A percentile compares a stretch with the other conserved stretches of the same genome.
Evolutionary conservation across 2,329 filamentous ascomycete genomes (phyloP).

Genomic region (Dothiorella sarmentorum): DNA sequence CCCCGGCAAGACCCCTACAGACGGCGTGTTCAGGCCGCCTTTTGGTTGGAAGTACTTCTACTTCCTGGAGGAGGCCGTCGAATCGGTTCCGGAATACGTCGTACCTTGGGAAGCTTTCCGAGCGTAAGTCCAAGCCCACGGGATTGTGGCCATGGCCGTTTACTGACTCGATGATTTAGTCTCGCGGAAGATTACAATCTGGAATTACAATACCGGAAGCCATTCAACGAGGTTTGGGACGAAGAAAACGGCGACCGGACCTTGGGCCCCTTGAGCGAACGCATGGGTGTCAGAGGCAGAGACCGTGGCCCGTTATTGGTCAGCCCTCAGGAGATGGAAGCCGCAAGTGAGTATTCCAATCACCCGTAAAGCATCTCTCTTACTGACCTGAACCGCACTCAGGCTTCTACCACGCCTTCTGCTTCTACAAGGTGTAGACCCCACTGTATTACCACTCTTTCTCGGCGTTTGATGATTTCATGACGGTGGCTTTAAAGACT

Average conservation of each 20-base stretch:
- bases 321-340: conserved; percentile 85
- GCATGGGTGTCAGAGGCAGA: conserved; percentile 87
- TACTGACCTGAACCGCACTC: conserved; percentile 10
- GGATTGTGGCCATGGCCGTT: conserved; percentile 23
- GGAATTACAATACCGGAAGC: conserved; percentile 88
- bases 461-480: too few relatives aligned
- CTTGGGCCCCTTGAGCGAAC: conserved; percentile 79
- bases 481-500: too few relatives aligned
- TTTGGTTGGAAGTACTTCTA: conserved; percentile 99
- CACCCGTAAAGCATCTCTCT: not conserved
- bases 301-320: conserved; percentile 66
- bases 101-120: conserved; percentile 98
- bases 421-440: conserved; percentile 92
- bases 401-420: conserved; percentile 88
- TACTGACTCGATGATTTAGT: conserved; percentile 19
- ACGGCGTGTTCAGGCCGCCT: conserved; percentile 88
- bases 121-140: conserved; percentile 45
- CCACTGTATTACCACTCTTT: too few relatives aligned
- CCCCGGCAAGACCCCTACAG: conserved; percentile 73
- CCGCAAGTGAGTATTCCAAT: conserved; percentile 56
- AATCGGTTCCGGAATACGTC: conserved; percentile 94
- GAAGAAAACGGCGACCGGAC: conserved; percentile 82
- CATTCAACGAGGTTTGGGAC: conserved; percentile 87
- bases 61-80: conserved; percentile 91
- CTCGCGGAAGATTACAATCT: conserved; percentile 95